Conservation (phyloP, 257 asterid species). For the Paraleonurus japonicus region DNA sequence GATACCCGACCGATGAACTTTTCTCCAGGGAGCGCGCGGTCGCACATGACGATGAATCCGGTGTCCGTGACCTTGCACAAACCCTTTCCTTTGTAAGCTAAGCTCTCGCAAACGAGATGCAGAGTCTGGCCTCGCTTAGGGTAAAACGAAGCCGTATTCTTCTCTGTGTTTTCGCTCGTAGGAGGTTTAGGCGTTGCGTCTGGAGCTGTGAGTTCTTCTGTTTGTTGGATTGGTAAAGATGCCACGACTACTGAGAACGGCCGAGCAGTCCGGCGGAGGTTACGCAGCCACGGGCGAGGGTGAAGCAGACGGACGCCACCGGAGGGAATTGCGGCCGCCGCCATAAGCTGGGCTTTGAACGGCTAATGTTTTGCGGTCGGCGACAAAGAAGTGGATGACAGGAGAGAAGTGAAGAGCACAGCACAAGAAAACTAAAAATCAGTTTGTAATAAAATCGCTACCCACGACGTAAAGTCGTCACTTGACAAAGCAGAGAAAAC, state of each 20-base stretch:
- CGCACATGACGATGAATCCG: constrained; percentile 85
- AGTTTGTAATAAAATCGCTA: constrained; percentile 6
- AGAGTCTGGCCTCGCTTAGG: constrained; percentile 89
- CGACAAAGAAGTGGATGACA: constrained; percentile 7
- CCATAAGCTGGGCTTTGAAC: constrained; percentile 27
- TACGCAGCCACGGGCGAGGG: constrained; percentile 45
- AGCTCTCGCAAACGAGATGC: constrained; percentile 80
- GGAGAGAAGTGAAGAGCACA: neutral
- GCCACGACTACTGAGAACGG: constrained; percentile 46
- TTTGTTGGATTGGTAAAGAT: constrained; percentile 34
- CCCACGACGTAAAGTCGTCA: neutral
- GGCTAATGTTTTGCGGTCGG: constrained; percentile 8
- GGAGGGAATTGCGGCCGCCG: constrained; percentile 46
- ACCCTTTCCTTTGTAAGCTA: constrained; percentile 92
- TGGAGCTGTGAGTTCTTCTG: constrained; percentile 36
- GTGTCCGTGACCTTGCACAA: constrained; percentile 78
- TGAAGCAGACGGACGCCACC: constrained; percentile 47
- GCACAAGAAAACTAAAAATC: neutral
- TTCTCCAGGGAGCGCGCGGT: constrained; percentile 92
- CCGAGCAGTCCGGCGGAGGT: constrained; percentile 32
- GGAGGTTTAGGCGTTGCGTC: constrained; percentile 25
- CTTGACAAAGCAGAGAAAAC: neutral
- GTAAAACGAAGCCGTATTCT: constrained; percentile 37
- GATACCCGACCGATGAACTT: constrained; percentile 81
- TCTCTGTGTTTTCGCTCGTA: neutral